Conservation (phyloP, 1,284 basidiomycete species). For the Tilletia horrida region DNA sequence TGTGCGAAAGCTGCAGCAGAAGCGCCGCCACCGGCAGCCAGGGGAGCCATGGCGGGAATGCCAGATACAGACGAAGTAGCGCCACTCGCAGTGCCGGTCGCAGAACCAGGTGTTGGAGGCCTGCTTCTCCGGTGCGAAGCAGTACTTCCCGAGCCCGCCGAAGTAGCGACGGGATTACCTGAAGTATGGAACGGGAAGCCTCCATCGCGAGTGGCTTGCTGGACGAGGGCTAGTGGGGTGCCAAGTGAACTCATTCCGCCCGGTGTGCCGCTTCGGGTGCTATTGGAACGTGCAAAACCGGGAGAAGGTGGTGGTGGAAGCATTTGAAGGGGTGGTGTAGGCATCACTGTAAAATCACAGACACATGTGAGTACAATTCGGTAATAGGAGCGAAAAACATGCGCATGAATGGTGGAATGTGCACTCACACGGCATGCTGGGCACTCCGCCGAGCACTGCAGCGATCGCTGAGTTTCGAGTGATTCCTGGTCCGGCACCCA, state of each 20-base stretch:
- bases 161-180: background rate
- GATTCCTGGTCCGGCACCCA: slow-evolving; percentile 24
- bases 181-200: background rate
- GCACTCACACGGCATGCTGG: slow-evolving; percentile 36
- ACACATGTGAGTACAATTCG: no score
- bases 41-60: slow-evolving; percentile 22
- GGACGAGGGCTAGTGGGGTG: slow-evolving; percentile 13
- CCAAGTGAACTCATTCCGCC: background rate
- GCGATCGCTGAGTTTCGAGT: slow-evolving; percentile 31
- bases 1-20: slow-evolving; percentile 32
- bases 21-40: slow-evolving; percentile 19
- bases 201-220: slow-evolving; percentile 11
- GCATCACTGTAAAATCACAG: slow-evolving; percentile 33
- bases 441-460: slow-evolving; percentile 41
- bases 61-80: background rate
- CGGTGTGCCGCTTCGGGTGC: background rate
- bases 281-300: slow-evolving; percentile 15
- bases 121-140: background rate
- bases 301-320: slow-evolving; percentile 41
- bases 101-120: slow-evolving; percentile 6
- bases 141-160: slow-evolving; percentile 1
- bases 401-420: background rate
- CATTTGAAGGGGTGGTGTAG: slow-evolving; percentile 43
- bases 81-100: background rate
- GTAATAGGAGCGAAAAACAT: background rate